Conservation (phyloP, 371 early-diverging fungal species). For the Thermomucor indicae-seudaticae region DNA sequence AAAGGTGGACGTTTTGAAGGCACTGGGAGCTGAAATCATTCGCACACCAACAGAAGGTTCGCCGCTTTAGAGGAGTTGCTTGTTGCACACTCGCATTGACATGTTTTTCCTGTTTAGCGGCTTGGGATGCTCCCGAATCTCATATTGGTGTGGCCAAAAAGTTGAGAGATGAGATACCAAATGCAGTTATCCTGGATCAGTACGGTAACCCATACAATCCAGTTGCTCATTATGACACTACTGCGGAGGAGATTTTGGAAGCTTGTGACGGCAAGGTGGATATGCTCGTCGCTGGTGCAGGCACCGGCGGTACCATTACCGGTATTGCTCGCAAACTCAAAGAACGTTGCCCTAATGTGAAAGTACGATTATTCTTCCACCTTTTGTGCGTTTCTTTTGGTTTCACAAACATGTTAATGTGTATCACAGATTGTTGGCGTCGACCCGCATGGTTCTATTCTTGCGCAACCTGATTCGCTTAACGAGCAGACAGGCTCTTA, state of each 20-base stretch:
- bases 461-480: constrained; percentile 84
- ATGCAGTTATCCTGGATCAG: constrained; percentile 95
- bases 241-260: constrained; percentile 84
- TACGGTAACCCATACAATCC: constrained; percentile 95
- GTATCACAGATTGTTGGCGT: constrained; percentile 79
- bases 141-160: constrained; percentile 95
- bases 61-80: neutral
- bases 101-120: constrained; percentile 48
- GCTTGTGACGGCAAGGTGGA: constrained; percentile 90
- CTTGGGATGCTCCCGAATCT: constrained; percentile 96
- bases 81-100: neutral
- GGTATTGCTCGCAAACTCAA: constrained; percentile 92
- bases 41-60: constrained; percentile 91
- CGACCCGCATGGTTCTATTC: constrained; percentile 92
- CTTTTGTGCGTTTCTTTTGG: neutral
- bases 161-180: constrained; percentile 87
- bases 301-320: constrained; percentile 97
- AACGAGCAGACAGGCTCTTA: constrained; percentile 61
- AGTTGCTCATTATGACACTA: constrained; percentile 91
- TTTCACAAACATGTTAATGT: neutral
- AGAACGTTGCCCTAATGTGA: constrained; percentile 83
- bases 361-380: no score
- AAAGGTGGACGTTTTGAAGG: constrained; percentile 95
- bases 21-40: constrained; percentile 95
- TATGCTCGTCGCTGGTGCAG: constrained; percentile 94